A percentile compares a stretch with the other conserved stretches of the same genome.
phyloP scores from a whole-genome alignment of 2,329 filamentous ascomycete species.

The Fusarium newnesense region DNA sequence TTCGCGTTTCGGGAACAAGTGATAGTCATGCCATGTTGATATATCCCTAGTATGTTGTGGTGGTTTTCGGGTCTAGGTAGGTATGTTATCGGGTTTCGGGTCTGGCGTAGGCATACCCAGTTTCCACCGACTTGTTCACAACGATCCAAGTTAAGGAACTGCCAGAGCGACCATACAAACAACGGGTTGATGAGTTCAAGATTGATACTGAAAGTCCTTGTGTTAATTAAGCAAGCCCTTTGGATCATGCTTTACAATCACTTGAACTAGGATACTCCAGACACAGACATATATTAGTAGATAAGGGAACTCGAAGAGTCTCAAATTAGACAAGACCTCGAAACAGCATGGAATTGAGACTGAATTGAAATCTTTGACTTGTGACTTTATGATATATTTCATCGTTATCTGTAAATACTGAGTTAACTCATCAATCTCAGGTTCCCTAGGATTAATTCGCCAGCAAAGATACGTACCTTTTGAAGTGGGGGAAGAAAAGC shows the following conservation, averaged over 20 bases:
- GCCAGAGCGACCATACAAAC: not conserved
- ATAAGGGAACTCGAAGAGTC: not conserved
- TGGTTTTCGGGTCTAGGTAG: conserved; percentile 18
- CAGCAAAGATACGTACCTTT: conserved; percentile 24
- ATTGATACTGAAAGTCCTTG: not conserved
- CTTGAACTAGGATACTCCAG: not conserved
- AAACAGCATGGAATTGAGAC: too few relatives aligned
- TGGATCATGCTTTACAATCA: not conserved
- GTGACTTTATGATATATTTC: not conserved
- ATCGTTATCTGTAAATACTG: not conserved
- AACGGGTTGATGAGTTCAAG: not conserved
- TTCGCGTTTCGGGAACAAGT: conserved; percentile 25
- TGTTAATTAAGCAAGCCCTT: not conserved
- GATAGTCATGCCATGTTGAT: not conserved
- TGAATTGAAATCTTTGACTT: not conserved
- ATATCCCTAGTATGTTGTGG: not conserved
- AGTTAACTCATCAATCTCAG: not conserved
- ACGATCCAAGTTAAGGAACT: not conserved
- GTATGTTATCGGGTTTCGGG: conserved; percentile 32
- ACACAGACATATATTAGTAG: not conserved
- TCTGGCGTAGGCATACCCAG: conserved; percentile 4
- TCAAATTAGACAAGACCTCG: not conserved
- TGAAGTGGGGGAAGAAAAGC: conserved; percentile 42
- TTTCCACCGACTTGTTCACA: not conserved
- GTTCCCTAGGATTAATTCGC: not conserved